Conservation (phyloP, 345 rosid genomes). For the Theobroma cacao region DNA sequence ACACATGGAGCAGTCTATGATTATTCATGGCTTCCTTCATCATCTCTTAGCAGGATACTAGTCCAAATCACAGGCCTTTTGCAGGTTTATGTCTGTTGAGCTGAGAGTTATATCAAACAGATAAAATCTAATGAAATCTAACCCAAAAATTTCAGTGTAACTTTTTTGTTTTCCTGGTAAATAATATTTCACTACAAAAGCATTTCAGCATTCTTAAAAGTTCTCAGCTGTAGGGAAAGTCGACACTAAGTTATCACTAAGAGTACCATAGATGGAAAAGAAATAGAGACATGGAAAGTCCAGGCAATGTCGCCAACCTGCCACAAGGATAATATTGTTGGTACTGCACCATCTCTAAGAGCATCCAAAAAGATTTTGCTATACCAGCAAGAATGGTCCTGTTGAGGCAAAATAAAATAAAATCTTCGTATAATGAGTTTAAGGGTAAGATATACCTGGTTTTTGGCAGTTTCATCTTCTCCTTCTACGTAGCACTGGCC, state of each 20-base stretch:
- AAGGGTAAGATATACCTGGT: too few species aligned
- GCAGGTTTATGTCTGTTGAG: neutral
- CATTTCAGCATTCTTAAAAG: too few species aligned
- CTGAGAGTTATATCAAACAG: neutral
- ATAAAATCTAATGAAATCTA: too few species aligned
- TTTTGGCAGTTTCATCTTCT: too few species aligned
- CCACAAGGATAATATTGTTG: constrained; percentile 38
- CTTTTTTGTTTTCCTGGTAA: neutral
- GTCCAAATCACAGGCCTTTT: neutral
- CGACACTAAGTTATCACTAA: neutral
- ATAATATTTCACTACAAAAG: too few species aligned
- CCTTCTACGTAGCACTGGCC: too few species aligned
- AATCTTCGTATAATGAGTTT: too few species aligned
- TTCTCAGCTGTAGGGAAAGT: neutral
- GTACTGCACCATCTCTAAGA: constrained; percentile 28
- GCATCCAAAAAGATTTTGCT: constrained; percentile 33
- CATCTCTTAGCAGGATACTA: too few species aligned
- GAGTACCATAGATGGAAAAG: neutral
- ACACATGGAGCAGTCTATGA: neutral
- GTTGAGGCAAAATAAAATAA: constrained; percentile 34
- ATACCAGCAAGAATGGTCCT: constrained; percentile 45
- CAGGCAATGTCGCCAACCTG: constrained; percentile 22
- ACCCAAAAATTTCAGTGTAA: neutral
- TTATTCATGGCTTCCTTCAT: neutral
- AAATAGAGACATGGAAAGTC: constrained; percentile 5